Evolutionary conservation across 2,329 filamentous ascomycete species (phyloP), one percentile per base, ranked within the genome.

Genomic region (Pestalotiopsis sp.): DNA sequence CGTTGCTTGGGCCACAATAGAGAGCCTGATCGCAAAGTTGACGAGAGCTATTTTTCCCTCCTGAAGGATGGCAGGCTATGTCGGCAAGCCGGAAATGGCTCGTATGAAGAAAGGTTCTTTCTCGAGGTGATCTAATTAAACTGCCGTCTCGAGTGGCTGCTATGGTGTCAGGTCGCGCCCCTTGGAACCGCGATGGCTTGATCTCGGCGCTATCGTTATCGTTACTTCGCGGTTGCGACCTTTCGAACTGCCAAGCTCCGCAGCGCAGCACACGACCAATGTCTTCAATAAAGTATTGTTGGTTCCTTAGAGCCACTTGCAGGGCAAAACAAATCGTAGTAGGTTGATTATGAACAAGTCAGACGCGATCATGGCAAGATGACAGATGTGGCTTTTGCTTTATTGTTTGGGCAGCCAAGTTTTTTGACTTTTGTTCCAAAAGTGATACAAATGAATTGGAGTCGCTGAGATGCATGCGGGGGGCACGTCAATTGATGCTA

Each of bases 321-420:
- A 35, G 30, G 30, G 6, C 30, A 35, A 9, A 35, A 35, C 30
- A 35, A 35, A 9, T 35, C 30, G 30, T 5, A 35, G 30, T 35
- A 35, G 30, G 30, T 9, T 5, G 7, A 35, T 2, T 35, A 35
- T 35, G 30, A 35, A 22, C 44, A 22, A 52, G 14, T 52, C n/a
- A 58, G 56, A 58, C 56, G 56, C 9, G 56, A 17, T n/a, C 40
- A 20, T 14, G 17, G 26, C 17, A 61, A 61, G 58, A 61, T 61
- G 58, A 61, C 58, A 61, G 58, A 35, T 61, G 30, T 35, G 20
- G 30, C 30, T 61, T 61, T 61, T 61, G 58, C 30, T 40, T 39
- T 61, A 39, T 61, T 39, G n/a, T 61, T 30, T 14, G 7, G 20
- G 35, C n/a, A 26, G 58, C 58, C 58, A 39, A 59, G 57, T 10